Evolutionary conservation across 495 filamentous ascomycete genomes (phyloP), one percentile per base, ranked within the genome.

Genomic region (Daldinia loculata): DNA sequence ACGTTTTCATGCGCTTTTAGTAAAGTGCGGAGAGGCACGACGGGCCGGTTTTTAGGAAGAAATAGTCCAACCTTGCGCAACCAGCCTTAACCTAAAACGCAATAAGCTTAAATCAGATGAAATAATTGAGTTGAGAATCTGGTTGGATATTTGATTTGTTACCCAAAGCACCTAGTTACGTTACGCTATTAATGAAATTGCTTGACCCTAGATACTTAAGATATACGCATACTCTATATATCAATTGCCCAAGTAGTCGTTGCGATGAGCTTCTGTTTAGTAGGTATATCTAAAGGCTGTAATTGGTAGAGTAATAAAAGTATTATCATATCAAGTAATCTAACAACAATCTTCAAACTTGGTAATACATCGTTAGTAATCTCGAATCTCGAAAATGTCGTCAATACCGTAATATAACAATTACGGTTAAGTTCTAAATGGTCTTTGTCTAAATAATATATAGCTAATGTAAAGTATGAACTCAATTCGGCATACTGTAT

Each of bases 11-110:
- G 27, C n/a, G 19, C 7, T 55, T 53, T 48, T 48, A 12, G 32
- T 19, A 9, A 45, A 43, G 6, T 59, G 56, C 45, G 56, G 67
- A 56, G 45, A 61, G 12, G 38, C 17, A 65, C 36, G 50, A 17
- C 41, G 51, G 45, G 34, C 53, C 39, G 12, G 45, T 14, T 9
- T 4, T 24, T 24, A 48, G 43, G 19, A 48, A 9, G 19, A 24
- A 48, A 22, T 48, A 48, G 43, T 48, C 4, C 43, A 24, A 24
- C 9, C 9, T 48, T 48, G 14, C 19, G 19, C 11, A 24, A 11
- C 43, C 19, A 24, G 43, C 43, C 43, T 48, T 48, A 48, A 48
- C 43, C 17, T 48, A 48, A 48, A 48, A 11, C 22, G 17, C 4
- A 22, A 48, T 48, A 48, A 55, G 30, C 32, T 30, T 53, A 53